phyloP scores from a whole-genome alignment of 2,329 filamentous ascomycete genomes.

The Nemania bipapillata region DNA sequence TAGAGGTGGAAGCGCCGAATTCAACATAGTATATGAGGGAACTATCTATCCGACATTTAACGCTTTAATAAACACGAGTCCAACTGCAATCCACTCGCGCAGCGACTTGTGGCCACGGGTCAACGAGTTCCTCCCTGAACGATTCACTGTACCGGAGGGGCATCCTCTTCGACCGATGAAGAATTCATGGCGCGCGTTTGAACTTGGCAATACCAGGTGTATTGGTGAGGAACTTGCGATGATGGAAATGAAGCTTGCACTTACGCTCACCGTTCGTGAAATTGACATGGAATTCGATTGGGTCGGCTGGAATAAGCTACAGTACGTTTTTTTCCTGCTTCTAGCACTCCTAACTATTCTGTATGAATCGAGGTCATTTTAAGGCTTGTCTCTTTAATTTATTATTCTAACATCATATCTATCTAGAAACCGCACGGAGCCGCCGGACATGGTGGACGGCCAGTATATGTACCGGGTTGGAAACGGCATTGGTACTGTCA shows the following conservation, averaged over 20 bases:
- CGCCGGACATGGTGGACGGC: neutral
- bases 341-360: too few species aligned
- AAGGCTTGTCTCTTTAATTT: too few species aligned
- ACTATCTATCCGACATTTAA: conserved; percentile 13
- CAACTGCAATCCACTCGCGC: conserved; percentile 13
- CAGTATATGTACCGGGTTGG: conserved; percentile 10
- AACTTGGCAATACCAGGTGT: conserved; percentile 47
- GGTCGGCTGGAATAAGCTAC: too few species aligned
- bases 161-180: conserved; percentile 42
- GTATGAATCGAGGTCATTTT: too few species aligned
- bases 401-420: too few species aligned
- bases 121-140: conserved; percentile 53
- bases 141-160: conserved; percentile 48
- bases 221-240: conserved; percentile 50
- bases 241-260: conserved; percentile 44
- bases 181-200: conserved; percentile 50
- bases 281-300: conserved; percentile 35
- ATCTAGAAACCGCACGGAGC: neutral
- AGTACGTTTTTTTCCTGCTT: neutral
- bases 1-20: conserved; percentile 9
- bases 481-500: conserved; percentile 11
- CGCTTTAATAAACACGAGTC: conserved; percentile 20
- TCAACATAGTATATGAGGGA: conserved; percentile 15
- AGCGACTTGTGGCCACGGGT: conserved; percentile 51
- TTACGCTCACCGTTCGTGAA: conserved; percentile 41